These are phyloP conservation scores for Canavalia ensiformis DNA, from an alignment of 306 rosid species.

Conservation along the genomic window DNA sequence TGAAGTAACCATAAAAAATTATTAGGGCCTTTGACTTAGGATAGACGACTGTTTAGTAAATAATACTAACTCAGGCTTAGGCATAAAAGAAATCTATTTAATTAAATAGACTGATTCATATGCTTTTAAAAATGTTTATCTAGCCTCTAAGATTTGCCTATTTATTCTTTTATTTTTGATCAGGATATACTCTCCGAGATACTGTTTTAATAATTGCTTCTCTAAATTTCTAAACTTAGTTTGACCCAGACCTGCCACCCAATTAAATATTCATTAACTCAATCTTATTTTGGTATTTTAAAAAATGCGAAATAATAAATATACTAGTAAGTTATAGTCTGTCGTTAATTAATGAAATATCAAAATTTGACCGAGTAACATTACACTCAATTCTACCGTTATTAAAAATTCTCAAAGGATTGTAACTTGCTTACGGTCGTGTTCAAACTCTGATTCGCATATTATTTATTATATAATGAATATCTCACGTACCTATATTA, in stretches of 20 bases:
- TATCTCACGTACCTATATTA: too few relatives aligned
- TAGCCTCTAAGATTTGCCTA: neutral
- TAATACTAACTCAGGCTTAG: neutral
- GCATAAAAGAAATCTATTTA: neutral
- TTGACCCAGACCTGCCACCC: neutral
- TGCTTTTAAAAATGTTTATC: neutral
- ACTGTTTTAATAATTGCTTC: neutral
- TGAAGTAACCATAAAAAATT: too few relatives aligned
- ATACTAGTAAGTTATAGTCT: neutral
- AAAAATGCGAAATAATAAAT: neutral
- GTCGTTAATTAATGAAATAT: neutral
- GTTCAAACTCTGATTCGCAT: neutral
- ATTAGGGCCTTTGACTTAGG: too few relatives aligned
- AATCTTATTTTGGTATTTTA: neutral
- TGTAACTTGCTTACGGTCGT: too few relatives aligned
- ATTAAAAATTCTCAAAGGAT: neutral
- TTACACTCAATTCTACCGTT: neutral
- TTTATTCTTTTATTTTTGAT: neutral
- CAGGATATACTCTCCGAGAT: neutral
- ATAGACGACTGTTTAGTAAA: too few relatives aligned
- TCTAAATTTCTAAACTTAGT: neutral
- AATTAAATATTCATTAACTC: neutral
- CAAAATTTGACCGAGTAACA: neutral
- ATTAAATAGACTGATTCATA: neutral
- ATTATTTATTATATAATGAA: neutral